Conservation (phyloP, 2,329 filamentous ascomycete species). For the Fusarium virguliforme region DNA sequence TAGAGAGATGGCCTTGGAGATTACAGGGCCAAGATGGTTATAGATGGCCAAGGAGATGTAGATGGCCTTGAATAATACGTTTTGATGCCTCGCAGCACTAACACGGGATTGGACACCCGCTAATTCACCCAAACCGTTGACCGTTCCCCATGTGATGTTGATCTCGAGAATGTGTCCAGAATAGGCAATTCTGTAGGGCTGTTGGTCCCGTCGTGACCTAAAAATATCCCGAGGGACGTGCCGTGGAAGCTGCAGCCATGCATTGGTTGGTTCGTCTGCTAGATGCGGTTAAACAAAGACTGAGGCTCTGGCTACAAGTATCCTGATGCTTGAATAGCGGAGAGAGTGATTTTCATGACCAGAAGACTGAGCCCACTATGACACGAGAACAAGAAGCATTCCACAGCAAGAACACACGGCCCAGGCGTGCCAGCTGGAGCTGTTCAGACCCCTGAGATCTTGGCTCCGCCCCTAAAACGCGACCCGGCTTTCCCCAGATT, state of each 20-base stretch:
- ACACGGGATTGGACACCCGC: neutral
- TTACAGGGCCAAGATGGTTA: too few relatives aligned
- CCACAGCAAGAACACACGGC: neutral
- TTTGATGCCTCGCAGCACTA: neutral
- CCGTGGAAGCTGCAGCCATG: neutral
- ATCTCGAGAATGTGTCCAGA: neutral
- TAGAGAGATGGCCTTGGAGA: neutral
- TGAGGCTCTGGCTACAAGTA: too few relatives aligned
- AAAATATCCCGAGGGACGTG: constrained; percentile 3
- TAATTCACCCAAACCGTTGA: neutral
- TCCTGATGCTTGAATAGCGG: too few relatives aligned
- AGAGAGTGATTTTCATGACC: neutral
- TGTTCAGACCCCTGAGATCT: neutral
- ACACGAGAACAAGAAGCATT: neutral
- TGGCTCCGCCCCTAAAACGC: neutral
- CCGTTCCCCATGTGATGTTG: neutral
- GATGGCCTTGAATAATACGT: neutral
- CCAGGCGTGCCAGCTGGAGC: too few relatives aligned
- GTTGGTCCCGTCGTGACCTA: neutral
- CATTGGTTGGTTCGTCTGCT: too few relatives aligned
- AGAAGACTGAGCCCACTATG: neutral
- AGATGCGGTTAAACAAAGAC: too few relatives aligned
- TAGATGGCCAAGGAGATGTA: neutral
- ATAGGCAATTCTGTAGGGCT: neutral
- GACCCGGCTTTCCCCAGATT: constrained; percentile 4